Evolutionary conservation across 805 yeast species (phyloP), one percentile per base, ranked within the genome.

Genomic region (Alloascoidea hylecoeti): DNA sequence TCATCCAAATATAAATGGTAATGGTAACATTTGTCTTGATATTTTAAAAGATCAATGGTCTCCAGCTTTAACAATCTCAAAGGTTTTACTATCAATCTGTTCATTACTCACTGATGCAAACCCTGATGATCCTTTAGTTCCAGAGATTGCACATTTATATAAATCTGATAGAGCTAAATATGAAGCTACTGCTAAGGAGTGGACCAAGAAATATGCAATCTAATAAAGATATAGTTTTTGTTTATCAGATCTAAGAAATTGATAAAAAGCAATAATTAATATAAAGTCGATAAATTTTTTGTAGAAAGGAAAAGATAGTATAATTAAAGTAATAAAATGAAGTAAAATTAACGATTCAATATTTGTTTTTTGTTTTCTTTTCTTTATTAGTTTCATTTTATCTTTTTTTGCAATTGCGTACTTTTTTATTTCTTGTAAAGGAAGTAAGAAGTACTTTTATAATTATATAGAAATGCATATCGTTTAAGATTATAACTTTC

Each of bases 21-120:
- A 83, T 55, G 98, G 98, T 58, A 80, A 86, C 61, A 89, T 89
- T 53, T 89, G 98, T 71, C 71, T 89, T 48, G 98, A 92, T 63
- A 89, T 92, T 57, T 73, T 92, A 58, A 88, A 89, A 61, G 97
- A 92, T 56, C 95, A 89, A 60, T 92, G 98, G 98, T 88, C 97
- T 17, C 98, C 98, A 17, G 97, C 96, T 28, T 70, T 92, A 56
- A 92, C 97, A 38, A 84, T 92, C 49, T 85, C 97, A 15, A 92
- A 92, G 66, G 95, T 92, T 41, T 71, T 92, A 48, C 71, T 92
- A 49, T 86, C 96, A 23, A 89, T 92, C 53, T 88, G 96, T 58
- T 89, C 97, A 13, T 67, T 92, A 60, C 73, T 92, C 55, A 89
- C 97, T 18, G 97, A 92, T 60, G 97, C 98, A 38, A 89, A 89